Conservation (phyloP, 75 land plant genomes). For the Cryptomeria japonica region DNA sequence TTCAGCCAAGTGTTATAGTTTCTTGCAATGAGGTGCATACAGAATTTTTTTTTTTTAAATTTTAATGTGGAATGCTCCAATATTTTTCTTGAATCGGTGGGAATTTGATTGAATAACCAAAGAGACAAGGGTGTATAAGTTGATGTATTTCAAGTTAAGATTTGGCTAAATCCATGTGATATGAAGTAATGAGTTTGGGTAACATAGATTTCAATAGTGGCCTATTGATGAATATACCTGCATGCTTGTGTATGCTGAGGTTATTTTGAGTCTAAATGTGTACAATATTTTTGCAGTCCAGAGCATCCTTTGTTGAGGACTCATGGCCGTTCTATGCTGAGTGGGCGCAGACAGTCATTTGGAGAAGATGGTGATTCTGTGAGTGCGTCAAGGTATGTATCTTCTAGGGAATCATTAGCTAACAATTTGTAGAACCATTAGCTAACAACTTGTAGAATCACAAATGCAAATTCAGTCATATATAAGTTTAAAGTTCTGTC, state of each 20-base stretch:
- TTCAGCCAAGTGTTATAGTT: background rate
- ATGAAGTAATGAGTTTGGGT: background rate
- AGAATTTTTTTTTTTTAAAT: background rate
- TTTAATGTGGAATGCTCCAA: background rate
- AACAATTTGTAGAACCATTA: background rate
- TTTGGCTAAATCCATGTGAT: background rate
- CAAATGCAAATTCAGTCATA: background rate
- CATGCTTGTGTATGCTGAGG: background rate
- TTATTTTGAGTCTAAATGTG: background rate
- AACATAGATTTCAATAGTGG: background rate
- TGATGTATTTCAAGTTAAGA: background rate
- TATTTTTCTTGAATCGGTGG: background rate
- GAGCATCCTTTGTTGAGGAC: conserved; percentile 75
- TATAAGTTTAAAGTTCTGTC: background rate
- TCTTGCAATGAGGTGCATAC: background rate
- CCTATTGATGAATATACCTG: background rate
- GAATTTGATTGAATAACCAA: background rate
- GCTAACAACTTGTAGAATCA: background rate
- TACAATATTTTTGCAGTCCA: conserved; percentile 55
- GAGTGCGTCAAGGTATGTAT: conserved; percentile 57
- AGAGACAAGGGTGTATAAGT: background rate
- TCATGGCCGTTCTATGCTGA: conserved; percentile 79
- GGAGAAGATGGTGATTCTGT: conserved; percentile 56
- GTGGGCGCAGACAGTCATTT: conserved; percentile 70
- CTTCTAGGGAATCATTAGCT: background rate